Base-by-base conservation (phyloP, 1,284 basidiomycete genomes). In the Trametes pubescens region DNA sequence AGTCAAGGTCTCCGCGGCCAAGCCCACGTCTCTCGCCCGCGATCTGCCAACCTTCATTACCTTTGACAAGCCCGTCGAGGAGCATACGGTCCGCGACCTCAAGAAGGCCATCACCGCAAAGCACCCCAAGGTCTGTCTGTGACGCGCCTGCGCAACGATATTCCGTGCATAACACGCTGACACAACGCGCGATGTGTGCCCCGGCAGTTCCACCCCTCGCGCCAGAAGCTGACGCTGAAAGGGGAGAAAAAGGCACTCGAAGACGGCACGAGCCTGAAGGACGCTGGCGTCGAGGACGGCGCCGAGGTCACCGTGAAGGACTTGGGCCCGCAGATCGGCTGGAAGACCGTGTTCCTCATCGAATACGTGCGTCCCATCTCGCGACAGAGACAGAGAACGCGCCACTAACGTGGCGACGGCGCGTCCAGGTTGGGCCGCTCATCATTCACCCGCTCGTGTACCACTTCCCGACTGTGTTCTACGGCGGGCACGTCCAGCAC, bases 381-480 rank as follows among this genome's bases (percentile, higher is more conserved):
- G 10, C 18, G 58, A 35, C 26, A 9, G 14, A 6, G 22, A 54
- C 35, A 11, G 16, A 38, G 24, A 2, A 40, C 49, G 14, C 18
- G 18, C 18, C 3, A n/a, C 40, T 58, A 46, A 68, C 47, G n/a
- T 57, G 61, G 47, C 18, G 8, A 26, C 22, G 29, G 13, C 46
- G 35, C 44, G 37, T 43, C n/a, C 64, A 97, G 95, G 80, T 82
- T 57, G 98, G 98, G 2, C 97, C 97, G 0, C 84, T 99, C 59
- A 67, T 98, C 72, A 92, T 99, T 71, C 96, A 99, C 77, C 95
- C 97, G 0, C 76, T 96, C 35, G 80, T 98, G 62, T 97, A 96
- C 78, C 80, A 88, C 73, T 85, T 91, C 68, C 89, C 90, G 1
- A 78, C 83, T 51, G 51, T 89, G 29, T 84, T 93, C 75, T 96